Conservation (phyloP, 495 filamentous ascomycete genomes). For the Opeltia flavorubescens region DNA sequence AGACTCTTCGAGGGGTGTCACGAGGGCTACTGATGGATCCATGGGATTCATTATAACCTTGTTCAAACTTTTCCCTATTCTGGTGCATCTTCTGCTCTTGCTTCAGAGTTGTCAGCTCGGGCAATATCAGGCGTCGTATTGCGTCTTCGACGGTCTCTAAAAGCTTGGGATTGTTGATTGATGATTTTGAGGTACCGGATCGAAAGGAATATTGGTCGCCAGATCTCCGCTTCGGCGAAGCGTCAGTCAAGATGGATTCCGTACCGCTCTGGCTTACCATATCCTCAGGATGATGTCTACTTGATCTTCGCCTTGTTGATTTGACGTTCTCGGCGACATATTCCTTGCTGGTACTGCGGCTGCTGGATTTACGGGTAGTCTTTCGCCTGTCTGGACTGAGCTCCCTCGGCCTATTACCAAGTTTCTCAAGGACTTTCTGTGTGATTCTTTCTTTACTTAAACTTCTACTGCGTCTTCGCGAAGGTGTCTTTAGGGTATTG, state of each 20-base stretch:
- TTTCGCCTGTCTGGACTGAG: conserved; percentile 33
- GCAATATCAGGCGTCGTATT: conserved; percentile 79
- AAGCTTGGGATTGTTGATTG: conserved; percentile 90
- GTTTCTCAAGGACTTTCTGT: conserved; percentile 57
- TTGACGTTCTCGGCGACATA: conserved; percentile 40
- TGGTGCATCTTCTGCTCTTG: conserved; percentile 62
- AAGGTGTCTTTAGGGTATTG: conserved; percentile 51
- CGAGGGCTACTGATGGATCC: conserved; percentile 46
- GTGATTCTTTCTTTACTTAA: conserved; percentile 59
- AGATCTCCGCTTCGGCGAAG: conserved; percentile 56
- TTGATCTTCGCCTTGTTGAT: conserved; percentile 47
- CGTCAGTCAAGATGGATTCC: conserved; percentile 53
- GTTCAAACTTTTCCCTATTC: conserved; percentile 48
- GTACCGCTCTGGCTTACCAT: conserved; percentile 37
- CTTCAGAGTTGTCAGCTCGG: conserved; percentile 82
- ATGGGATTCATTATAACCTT: conserved; percentile 42
- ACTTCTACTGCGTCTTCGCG: conserved; percentile 53
- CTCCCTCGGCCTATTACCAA: conserved; percentile 36
- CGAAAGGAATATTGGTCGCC: conserved; percentile 62
- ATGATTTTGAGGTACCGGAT: conserved; percentile 67
- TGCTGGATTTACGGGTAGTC: conserved; percentile 37
- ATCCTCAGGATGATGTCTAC: conserved; percentile 49
- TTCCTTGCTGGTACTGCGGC: conserved; percentile 50
- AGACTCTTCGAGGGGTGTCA: conserved; percentile 40
- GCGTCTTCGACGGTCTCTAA: conserved; percentile 93